These are phyloP conservation scores for Rhynchosporium secalis DNA, from an alignment of 2,329 filamentous ascomycete species.

Conservation along the genomic window DNA sequence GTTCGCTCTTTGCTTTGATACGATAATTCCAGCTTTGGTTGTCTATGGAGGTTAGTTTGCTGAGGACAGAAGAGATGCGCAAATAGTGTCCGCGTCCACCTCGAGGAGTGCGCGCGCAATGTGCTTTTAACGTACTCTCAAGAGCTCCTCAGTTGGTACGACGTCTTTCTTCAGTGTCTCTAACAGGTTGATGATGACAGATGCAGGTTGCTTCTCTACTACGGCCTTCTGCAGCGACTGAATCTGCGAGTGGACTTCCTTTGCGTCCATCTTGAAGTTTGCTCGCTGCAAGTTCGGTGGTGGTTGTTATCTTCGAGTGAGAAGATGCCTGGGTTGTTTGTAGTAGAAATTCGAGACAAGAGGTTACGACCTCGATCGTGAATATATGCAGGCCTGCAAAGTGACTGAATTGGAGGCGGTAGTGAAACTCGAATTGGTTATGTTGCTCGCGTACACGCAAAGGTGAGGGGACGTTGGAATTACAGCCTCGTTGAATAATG, in stretches of 20 bases:
- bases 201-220: slow-evolving; percentile 69
- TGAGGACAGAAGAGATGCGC: not conserved
- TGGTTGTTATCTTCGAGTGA: not conserved
- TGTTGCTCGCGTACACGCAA: not conserved
- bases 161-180: slow-evolving; percentile 78
- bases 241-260: slow-evolving; percentile 36
- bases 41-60: slow-evolving; percentile 47
- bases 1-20: slow-evolving; percentile 78
- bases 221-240: slow-evolving; percentile 75
- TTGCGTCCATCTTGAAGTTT: slow-evolving; percentile 34
- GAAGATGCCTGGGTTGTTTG: not conserved
- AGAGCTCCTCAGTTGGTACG: slow-evolving; percentile 81
- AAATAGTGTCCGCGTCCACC: not conserved
- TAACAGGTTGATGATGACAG: slow-evolving; percentile 72
- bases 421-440: not conserved
- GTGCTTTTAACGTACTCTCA: slow-evolving; percentile 62
- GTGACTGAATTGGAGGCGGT: slow-evolving; percentile 20
- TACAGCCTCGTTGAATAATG: slow-evolving; percentile 11
- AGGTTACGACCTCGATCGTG: not conserved
- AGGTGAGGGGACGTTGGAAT: slow-evolving; percentile 10
- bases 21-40: slow-evolving; percentile 87
- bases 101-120: slow-evolving; percentile 31
- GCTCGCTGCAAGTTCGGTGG: not conserved
- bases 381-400: not conserved
- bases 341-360: not conserved